Base-by-base conservation (phyloP, 768 basidiomycete genomes). In the Pisolithus sp. region DNA sequence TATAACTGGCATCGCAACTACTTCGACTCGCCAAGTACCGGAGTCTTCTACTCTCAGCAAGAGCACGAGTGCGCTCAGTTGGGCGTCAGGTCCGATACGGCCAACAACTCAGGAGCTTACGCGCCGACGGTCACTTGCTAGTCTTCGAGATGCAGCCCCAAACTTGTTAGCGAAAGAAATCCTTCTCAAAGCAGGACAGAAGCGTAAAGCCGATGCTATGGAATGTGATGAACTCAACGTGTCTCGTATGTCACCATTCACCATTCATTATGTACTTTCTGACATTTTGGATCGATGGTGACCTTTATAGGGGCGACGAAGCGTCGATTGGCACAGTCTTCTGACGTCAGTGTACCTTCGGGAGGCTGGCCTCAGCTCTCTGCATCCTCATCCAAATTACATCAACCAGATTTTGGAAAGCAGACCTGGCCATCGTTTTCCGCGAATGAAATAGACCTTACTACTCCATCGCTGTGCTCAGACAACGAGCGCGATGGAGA, bases 391-490 rank as follows among this genome's bases (percentile, higher is more conserved):
- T 64, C 59, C 46, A 63, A 40, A 57, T 67, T 18, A 53, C 60
- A 7, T 62, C 68, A 5, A 67, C 44, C 56, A 43, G 57, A 57
- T 10, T 23, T 52, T 40, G 52, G 52, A 3, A 44, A 51, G 51
- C 57, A 37, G 24, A 60, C 62, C 10, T 62, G 57, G 72, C 50
- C 73, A 58, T 52, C 73, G 10, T 50, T 60, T 2, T 62, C 77
- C 7, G 58, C 57, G 20, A 69, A 67, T 13, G 74, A 71, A 46
- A 70, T 72, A 2, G 74, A 74, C 37, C 51, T 73, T 18, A 71
- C 74, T 1, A 89, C 87, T 0, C 87, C 87, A 0, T 88, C 86
- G 0, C 70, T 89, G 15, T 85, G 80, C 59, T 89, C 87, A 3
- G 87, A 89, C 61, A 83, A 85, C 52, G 85, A 83, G 37, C 73